Percentiles rank a stretch among this genome's conserved stretches.
These are phyloP conservation scores for Zymoseptoria brevis DNA, from an alignment of 2,329 filamentous ascomycete genomes.

Conservation along the genomic window DNA sequence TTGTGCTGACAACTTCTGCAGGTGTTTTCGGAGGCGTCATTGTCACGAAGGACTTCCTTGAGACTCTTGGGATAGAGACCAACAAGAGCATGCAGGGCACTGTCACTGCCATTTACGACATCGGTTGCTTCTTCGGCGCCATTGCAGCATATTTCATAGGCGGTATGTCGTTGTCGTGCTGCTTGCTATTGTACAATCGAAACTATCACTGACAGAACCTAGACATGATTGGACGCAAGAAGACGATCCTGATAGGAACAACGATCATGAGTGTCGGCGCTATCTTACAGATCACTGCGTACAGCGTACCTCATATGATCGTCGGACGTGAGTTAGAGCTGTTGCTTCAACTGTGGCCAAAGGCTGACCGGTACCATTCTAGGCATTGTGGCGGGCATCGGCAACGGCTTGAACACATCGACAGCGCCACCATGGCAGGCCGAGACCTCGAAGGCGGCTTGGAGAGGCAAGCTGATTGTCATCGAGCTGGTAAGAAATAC, in stretches of 20 bases:
- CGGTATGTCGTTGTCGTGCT: constrained; percentile 26
- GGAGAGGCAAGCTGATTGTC: constrained; percentile 31
- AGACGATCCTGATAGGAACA: constrained; percentile 41
- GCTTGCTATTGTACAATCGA: not conserved
- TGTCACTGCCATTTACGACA: constrained; percentile 51
- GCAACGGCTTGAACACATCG: constrained; percentile 44
- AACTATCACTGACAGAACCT: not conserved
- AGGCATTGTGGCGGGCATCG: constrained; percentile 38
- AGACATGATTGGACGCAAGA: constrained; percentile 38
- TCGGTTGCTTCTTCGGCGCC: constrained; percentile 53
- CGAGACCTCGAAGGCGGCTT: constrained; percentile 40
- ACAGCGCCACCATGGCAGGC: constrained; percentile 44
- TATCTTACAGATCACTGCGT: constrained; percentile 41
- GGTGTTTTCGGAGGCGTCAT: constrained; percentile 50
- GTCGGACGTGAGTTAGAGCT: constrained; percentile 31
- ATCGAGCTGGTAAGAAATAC: constrained; percentile 27
- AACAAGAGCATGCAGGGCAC: constrained; percentile 29
- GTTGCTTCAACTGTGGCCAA: not conserved
- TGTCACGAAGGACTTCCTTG: constrained; percentile 29
- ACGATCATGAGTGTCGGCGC: constrained; percentile 44
- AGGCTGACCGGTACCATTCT: not conserved
- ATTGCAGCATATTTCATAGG: constrained; percentile 42
- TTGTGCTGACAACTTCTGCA: constrained; percentile 1
- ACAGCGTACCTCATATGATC: constrained; percentile 41
- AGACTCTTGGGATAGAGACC: constrained; percentile 13